phyloP scores from a whole-genome alignment of 495 filamentous ascomycete species.

The Sordaria brevicollis region DNA sequence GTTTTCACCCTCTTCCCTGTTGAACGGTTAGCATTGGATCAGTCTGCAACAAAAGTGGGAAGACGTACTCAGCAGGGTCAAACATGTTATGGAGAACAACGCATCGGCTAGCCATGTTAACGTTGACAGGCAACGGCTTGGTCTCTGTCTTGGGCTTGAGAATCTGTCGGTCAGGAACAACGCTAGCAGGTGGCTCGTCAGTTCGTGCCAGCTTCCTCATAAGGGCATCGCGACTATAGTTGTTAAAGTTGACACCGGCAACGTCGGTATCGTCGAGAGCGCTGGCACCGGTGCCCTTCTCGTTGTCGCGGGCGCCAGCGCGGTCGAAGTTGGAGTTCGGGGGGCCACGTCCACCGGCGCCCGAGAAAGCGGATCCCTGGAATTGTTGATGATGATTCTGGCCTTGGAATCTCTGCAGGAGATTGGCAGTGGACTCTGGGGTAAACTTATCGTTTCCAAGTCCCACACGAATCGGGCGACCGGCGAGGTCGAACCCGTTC shows the following conservation, averaged over 20 bases:
- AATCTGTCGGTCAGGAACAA: constrained; percentile 55
- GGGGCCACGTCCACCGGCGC: constrained; percentile 77
- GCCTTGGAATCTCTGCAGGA: constrained; percentile 79
- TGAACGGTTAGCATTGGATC: constrained; percentile 31
- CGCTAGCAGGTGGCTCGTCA: constrained; percentile 66
- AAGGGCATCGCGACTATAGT: constrained; percentile 91
- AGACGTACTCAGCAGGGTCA: constrained; percentile 75
- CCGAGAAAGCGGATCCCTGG: constrained; percentile 93
- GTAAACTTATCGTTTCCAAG: constrained; percentile 99
- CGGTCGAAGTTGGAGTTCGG: constrained; percentile 90
- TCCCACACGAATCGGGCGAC: constrained; percentile 94
- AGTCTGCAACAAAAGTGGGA: not conserved
- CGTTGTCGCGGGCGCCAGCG: constrained; percentile 78
- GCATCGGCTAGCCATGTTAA: constrained; percentile 89
- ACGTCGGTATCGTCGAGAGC: constrained; percentile 97
- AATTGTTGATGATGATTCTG: constrained; percentile 66
- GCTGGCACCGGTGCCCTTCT: constrained; percentile 87
- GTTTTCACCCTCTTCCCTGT: constrained; percentile 71
- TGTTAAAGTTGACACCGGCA: constrained; percentile 97
- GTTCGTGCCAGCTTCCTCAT: constrained; percentile 97
- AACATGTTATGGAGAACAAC: constrained; percentile 95
- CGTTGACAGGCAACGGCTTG: constrained; percentile 73
- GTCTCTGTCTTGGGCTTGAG: constrained; percentile 71
- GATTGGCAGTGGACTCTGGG: constrained; percentile 86
- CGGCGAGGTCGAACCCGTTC: constrained; percentile 98